Evolutionary conservation across 2,329 filamentous ascomycete species (phyloP), one percentile per base, ranked within the genome.

Genomic region (Fusarium metavorans): DNA sequence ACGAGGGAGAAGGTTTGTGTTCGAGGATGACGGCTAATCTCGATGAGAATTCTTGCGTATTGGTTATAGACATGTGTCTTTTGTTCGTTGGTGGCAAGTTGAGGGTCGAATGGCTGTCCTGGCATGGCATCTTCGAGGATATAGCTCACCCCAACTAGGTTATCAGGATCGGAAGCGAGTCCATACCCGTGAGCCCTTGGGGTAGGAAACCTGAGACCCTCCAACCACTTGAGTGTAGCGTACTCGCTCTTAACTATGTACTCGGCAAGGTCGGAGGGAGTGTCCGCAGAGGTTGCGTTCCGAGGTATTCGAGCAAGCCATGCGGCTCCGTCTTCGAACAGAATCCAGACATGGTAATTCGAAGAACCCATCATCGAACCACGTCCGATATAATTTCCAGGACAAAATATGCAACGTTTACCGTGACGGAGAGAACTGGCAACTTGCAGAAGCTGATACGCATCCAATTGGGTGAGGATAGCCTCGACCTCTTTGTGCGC

Each of bases 201-300:
- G 4, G 79, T 76, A 6, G 79, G 80, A 4, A 81, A 74, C 0
- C 58, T 39, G 3, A 77, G 75, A 5, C 65, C 72, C 57, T 80
- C 78, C 8, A 82, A 72, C 59, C 79, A 82, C 56, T 80, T 81
- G 23, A 82, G 72, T 1, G 81, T 81, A 1, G 78, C 78, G 41
- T 78, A 81, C 68, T 82, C 79, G 75, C 80, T 81, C 27, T 57
- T 58, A 4, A 81, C 72, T 18, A 80, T 58, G 60, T 79, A 80
- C 9, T 79, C 78, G 3, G 73, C 73, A 6, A 80, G 72, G 18
- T 56, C 59, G 6, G 68, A 64, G 9, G 79, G 71, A 8, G 74
- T 69, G 43, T 76, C 70, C 34, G 67, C 71, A 41, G 71, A 75
- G 39, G 74, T 58, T 16, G 73, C 16, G 45, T 76, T 75, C 8